phyloP scores from a whole-genome alignment of 495 filamentous ascomycete genomes.

The Lineolata rhizophorae region DNA sequence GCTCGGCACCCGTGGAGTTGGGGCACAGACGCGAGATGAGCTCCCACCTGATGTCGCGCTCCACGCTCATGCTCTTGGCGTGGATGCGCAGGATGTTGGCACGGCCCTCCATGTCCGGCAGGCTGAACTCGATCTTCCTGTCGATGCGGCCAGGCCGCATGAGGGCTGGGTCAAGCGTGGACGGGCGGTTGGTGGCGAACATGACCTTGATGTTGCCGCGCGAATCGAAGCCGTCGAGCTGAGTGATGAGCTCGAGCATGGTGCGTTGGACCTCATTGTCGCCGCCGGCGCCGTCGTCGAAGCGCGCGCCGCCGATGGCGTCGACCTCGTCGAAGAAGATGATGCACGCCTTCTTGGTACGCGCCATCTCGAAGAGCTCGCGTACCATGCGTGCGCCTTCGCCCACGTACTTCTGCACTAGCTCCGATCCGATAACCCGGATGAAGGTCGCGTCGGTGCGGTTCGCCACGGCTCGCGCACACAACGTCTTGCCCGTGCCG shows the following conservation, averaged over 20 bases:
- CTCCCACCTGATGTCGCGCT: constrained; percentile 97
- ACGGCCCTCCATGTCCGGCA: constrained; percentile 87
- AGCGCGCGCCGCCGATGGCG: constrained; percentile 91
- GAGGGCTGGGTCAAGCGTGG: constrained; percentile 83
- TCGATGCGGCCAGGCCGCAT: constrained; percentile 97
- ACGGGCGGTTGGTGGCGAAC: constrained; percentile 96
- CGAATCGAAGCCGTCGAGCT: constrained; percentile 92
- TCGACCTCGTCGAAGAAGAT: constrained; percentile 99
- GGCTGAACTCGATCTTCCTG: constrained; percentile 94
- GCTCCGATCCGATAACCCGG: constrained; percentile 86
- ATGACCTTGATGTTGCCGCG: constrained; percentile 99
- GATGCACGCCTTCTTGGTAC: constrained; percentile 98
- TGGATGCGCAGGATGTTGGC: constrained; percentile 97
- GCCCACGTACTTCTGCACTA: constrained; percentile 97
- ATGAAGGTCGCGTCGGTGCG: constrained; percentile 97
- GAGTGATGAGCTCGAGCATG: constrained; percentile 96
- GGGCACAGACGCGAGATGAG: constrained; percentile 90
- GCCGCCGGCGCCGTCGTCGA: constrained; percentile 92
- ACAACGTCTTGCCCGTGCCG: constrained; percentile 94
- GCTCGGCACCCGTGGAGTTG: constrained; percentile 87
- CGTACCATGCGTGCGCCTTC: constrained; percentile 96
- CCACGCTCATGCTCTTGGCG: constrained; percentile 98
- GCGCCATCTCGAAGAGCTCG: constrained; percentile 97
- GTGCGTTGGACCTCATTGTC: constrained; percentile 99
- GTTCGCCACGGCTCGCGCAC: constrained; percentile 91